These are phyloP conservation scores for Leucosporidium creatinivorum DNA, from an alignment of 768 basidiomycete genomes.

Conservation along the genomic window DNA sequence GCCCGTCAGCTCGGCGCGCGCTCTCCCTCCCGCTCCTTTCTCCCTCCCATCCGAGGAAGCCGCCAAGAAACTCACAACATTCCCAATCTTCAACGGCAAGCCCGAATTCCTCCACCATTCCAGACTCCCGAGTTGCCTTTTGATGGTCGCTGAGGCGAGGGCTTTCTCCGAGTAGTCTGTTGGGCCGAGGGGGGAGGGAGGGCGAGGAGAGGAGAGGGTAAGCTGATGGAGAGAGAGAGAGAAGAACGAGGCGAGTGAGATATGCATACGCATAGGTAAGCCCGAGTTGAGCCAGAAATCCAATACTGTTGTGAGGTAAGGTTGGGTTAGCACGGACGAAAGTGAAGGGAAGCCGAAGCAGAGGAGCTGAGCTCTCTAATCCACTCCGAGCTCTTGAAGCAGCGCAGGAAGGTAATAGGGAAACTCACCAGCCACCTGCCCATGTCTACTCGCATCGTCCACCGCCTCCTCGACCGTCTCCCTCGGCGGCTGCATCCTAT, in stretches of 20 bases:
- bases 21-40: too few species aligned
- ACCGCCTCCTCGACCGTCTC: conserved; percentile 58
- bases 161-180: conserved; percentile 67
- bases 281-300: conserved; percentile 65
- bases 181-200: conserved; percentile 50
- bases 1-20: background rate
- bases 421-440: conserved; percentile 53
- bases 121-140: conserved; percentile 65
- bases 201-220: conserved; percentile 47
- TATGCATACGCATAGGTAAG: conserved; percentile 48
- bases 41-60: too few species aligned
- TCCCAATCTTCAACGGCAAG: conserved; percentile 68
- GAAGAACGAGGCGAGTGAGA: conserved; percentile 43
- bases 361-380: background rate
- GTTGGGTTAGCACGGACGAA: too few species aligned
- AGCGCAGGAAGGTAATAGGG: too few species aligned
- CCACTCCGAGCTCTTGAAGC: too few species aligned
- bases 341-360: too few species aligned
- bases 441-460: conserved; percentile 69
- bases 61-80: conserved; percentile 49
- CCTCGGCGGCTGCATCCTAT: conserved; percentile 49
- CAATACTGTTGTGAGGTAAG: too few species aligned
- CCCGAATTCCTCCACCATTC: conserved; percentile 68
- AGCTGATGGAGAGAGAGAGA: background rate
- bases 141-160: conserved; percentile 69